Conservation (phyloP, 1,139 yeast species). For the Hanseniaspora sp. region DNA sequence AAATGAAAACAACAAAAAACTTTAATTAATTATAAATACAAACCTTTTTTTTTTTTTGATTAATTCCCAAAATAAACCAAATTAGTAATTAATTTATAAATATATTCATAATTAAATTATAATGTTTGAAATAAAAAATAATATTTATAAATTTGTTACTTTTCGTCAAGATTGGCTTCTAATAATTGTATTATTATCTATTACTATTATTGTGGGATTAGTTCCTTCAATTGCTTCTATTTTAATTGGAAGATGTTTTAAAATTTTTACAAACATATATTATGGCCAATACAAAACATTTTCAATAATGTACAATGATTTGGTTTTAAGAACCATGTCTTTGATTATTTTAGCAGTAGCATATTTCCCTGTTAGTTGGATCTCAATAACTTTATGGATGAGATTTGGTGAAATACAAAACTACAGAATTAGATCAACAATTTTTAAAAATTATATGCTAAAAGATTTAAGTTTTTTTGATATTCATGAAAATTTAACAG, state of each 20-base stretch:
- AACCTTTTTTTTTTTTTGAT: too few relatives aligned
- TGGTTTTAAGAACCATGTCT: conserved; percentile 42
- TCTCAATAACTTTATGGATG: conserved; percentile 54
- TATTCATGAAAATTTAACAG: conserved; percentile 41
- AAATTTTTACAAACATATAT: conserved; percentile 36
- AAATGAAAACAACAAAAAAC: too few relatives aligned
- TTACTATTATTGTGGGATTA: conserved; percentile 37
- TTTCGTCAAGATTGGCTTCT: conserved; percentile 24
- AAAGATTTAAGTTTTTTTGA: conserved; percentile 53
- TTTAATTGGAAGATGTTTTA: conserved; percentile 55
- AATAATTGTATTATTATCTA: conserved; percentile 22
- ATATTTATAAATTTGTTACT: conserved; percentile 22
- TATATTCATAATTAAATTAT: too few relatives aligned
- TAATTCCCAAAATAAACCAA: too few relatives aligned
- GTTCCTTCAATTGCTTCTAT: conserved; percentile 56
- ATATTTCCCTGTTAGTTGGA: conserved; percentile 43
- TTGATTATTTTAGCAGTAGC: conserved; percentile 50
- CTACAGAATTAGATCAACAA: conserved; percentile 39
- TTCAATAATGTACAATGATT: conserved; percentile 34
- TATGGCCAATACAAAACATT: conserved; percentile 27
- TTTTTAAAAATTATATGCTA: conserved; percentile 34
- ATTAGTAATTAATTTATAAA: too few relatives aligned
- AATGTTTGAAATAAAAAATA: conserved; percentile 2
- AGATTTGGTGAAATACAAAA: conserved; percentile 64
- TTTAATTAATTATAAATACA: too few relatives aligned